Evolutionary conservation across 495 filamentous ascomycete species (phyloP), one percentile per base, ranked within the genome.

Genomic region (Penicillium malachiteum): DNA sequence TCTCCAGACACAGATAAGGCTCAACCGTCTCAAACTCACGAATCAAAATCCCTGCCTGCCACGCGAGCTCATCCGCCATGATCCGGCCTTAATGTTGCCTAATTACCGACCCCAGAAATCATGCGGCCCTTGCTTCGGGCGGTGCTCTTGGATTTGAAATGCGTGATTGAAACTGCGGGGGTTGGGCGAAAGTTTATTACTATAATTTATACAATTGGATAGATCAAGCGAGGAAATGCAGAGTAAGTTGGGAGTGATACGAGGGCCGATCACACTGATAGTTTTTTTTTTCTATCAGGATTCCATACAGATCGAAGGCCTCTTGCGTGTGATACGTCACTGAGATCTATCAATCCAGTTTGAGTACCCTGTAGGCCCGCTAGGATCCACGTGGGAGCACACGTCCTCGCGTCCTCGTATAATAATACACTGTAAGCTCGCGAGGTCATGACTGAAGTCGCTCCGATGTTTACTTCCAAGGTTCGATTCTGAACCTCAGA

Each of bases 31-130:
- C 4, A 30, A 48, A 44, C 52, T 46, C 51, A 42, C 43, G 48
- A 49, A 55, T 38, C 13, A 52, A 21, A 31, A 21, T 43, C 32
- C 40, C 21, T 2, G 21, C 21, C 21, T 26, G 21, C 21, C 21
- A 30, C 48, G 44, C 52, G 37, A 45, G 18, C 6, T 44, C 54
- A 52, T 56, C 57, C 57, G 53, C 48, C 38, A 45, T 16, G 44
- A 49, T 14, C 57, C 57, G 57, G 52, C n/a, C 21, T 26, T 26
- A 26, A 26, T 4, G 21, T 26, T 26, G 21, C 21, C 21, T 26
- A 4, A 4, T 26, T 26, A 26, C 21, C 21, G 21, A 26, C 21
- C 21, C 21, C 21, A 26, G 21, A 26, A 26, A 26, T 26, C 21
- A 26, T 2, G 21, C 21, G 21, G 21, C 21, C 21, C 21, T 26